A percentile compares a stretch with the other conserved stretches of the same genome.
phyloP scores from a whole-genome alignment of 352 stramenopile species.

The Phytophthora niederhauseri region DNA sequence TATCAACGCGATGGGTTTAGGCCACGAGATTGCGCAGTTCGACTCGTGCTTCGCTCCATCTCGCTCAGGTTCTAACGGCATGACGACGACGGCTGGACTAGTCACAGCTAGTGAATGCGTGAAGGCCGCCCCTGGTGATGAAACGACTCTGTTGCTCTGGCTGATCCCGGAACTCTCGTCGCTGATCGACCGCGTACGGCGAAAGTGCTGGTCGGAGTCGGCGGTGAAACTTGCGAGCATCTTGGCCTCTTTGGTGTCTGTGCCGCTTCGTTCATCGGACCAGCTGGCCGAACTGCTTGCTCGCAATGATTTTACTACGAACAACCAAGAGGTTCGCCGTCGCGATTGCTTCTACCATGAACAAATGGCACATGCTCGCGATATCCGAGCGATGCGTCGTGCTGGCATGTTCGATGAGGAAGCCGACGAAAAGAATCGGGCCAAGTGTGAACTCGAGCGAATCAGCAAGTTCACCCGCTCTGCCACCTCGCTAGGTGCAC shows the following conservation, averaged over 20 bases:
- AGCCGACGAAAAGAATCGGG: slow-evolving; percentile 65
- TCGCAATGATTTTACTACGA: slow-evolving; percentile 64
- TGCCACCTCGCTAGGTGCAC: slow-evolving; percentile 24
- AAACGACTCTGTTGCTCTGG: slow-evolving; percentile 81
- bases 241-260: slow-evolving; percentile 61
- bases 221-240: slow-evolving; percentile 73
- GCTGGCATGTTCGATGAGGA: slow-evolving; percentile 61
- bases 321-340: slow-evolving; percentile 77
- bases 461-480: slow-evolving; percentile 71
- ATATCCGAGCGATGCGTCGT: slow-evolving; percentile 67
- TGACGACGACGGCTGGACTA: slow-evolving; percentile 47
- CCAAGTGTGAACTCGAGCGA: slow-evolving; percentile 66
- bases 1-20: slow-evolving; percentile 78
- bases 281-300: slow-evolving; percentile 61
- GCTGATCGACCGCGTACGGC: slow-evolving; percentile 69
- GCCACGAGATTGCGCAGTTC: slow-evolving; percentile 71
- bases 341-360: slow-evolving; percentile 87
- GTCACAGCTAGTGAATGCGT: slow-evolving; percentile 63
- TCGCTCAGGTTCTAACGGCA: slow-evolving; percentile 45
- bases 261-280: slow-evolving; percentile 72
- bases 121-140: slow-evolving; percentile 69
- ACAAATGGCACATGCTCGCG: slow-evolving; percentile 79
- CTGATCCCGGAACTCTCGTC: slow-evolving; percentile 73
- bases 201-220: slow-evolving; percentile 75
- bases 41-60: slow-evolving; percentile 78